These are phyloP conservation scores for Biscogniauxia marginata DNA, from an alignment of 2,329 filamentous ascomycete genomes.

Conservation along the genomic window DNA sequence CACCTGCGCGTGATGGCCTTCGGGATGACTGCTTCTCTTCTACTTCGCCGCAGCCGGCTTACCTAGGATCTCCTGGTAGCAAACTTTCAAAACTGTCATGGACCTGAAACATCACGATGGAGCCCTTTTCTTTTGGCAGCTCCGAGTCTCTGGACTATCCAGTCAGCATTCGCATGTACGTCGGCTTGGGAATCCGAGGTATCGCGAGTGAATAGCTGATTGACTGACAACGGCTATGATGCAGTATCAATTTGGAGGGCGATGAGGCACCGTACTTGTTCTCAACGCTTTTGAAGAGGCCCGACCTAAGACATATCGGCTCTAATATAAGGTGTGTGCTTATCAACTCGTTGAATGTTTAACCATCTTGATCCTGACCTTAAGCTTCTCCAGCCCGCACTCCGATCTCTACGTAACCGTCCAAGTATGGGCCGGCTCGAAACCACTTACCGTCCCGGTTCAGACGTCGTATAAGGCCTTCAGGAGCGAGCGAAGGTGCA, in stretches of 20 bases:
- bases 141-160: conserved; percentile 80
- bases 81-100: conserved; percentile 10
- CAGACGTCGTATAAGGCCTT: conserved; percentile 94
- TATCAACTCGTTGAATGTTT: background rate
- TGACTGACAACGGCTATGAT: conserved; percentile 15
- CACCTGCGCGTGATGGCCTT: conserved; percentile 2
- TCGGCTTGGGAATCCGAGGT: conserved; percentile 5
- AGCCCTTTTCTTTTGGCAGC: conserved; percentile 92
- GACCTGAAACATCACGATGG: conserved; percentile 55
- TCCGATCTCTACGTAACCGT: conserved; percentile 92
- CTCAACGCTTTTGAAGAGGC: conserved; percentile 74
- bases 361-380: conserved; percentile 21
- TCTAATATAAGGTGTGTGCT: conserved; percentile 70
- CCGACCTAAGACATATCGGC: conserved; percentile 81
- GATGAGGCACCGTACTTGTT: conserved; percentile 71
- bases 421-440: conserved; percentile 94
- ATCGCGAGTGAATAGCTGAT: conserved; percentile 5
- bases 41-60: conserved; percentile 5
- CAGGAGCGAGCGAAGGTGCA: conserved; percentile 65
- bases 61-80: conserved; percentile 4
- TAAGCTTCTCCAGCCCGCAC: conserved; percentile 53
- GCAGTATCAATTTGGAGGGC: conserved; percentile 62
- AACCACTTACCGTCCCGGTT: conserved; percentile 85
- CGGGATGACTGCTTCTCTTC: conserved; percentile 7
- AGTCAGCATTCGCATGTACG: conserved; percentile 64